phyloP scores from a whole-genome alignment of 495 filamentous ascomycete genomes.

The Podospora appendiculata region DNA sequence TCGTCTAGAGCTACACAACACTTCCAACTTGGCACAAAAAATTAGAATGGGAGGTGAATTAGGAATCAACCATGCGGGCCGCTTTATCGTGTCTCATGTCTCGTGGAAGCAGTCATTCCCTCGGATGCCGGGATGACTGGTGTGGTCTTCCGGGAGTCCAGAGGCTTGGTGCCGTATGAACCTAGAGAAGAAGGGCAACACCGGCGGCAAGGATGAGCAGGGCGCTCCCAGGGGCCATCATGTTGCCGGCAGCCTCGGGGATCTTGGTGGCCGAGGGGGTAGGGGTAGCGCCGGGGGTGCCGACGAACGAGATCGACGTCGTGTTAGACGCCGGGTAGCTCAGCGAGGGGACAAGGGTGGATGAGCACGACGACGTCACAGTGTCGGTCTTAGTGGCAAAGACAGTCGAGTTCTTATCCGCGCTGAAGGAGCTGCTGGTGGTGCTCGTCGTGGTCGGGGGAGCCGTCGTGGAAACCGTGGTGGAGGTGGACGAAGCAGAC shows the following conservation, averaged over 20 bases:
- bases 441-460: conserved; percentile 2
- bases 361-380: background rate
- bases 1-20: conserved; percentile 14
- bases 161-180: conserved; percentile 16
- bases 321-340: conserved; percentile 11
- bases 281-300: conserved; percentile 1
- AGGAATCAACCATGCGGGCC: conserved; percentile 9
- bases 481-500: conserved; percentile 10
- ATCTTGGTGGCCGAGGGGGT: conserved; percentile 8
- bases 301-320: conserved; percentile 4
- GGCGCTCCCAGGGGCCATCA: conserved; percentile 16
- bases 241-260: conserved; percentile 11
- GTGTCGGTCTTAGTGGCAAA: background rate
- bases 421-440: background rate
- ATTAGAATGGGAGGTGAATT: conserved; percentile 5
- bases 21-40: conserved; percentile 22
- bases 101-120: conserved; percentile 20
- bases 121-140: conserved; percentile 3
- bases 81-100: conserved; percentile 28
- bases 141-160: conserved; percentile 3
- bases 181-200: conserved; percentile 26
- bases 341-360: background rate
- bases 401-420: conserved; percentile 8
- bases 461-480: conserved; percentile 3
- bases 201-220: conserved; percentile 17